Conservation (phyloP, 1,284 basidiomycete genomes). For the Cutaneotrichosporon sp. region DNA sequence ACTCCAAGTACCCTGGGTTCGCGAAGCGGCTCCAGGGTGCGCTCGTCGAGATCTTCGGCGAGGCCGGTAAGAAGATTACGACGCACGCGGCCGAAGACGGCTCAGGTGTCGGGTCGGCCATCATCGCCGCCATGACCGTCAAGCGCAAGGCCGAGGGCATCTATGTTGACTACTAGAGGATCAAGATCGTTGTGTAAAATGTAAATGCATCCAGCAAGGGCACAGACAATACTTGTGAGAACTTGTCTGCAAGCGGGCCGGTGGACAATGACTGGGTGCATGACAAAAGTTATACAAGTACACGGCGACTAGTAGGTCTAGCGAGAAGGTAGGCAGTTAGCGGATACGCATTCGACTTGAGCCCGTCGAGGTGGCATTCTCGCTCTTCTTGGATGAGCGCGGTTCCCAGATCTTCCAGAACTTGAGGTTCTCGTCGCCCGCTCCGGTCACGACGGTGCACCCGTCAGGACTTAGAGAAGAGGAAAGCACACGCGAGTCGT, state of each 20-base stretch:
- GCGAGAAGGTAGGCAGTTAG: constrained; percentile 5
- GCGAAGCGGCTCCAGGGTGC: constrained; percentile 85
- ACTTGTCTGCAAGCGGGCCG: too few species aligned
- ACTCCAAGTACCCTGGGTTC: constrained; percentile 95
- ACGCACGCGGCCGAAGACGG: constrained; percentile 94
- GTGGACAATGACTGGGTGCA: not conserved
- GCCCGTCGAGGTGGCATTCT: constrained; percentile 29
- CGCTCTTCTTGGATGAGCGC: constrained; percentile 36
- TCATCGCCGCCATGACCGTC: constrained; percentile 82
- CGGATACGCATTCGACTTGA: constrained; percentile 24
- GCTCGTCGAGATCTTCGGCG: constrained; percentile 86
- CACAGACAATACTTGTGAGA: not conserved
- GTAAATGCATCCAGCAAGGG: not conserved
- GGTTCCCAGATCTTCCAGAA: constrained; percentile 55
- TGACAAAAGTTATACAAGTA: not conserved
- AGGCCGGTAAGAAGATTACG: constrained; percentile 82
- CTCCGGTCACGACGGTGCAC: constrained; percentile 83
- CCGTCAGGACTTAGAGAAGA: constrained; percentile 82
- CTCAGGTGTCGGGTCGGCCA: constrained; percentile 91
- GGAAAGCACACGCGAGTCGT: constrained; percentile 83
- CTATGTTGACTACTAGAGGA: constrained; percentile 39
- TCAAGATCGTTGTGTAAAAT: not conserved
- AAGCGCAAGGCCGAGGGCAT: constrained; percentile 57
- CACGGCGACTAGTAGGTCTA: not conserved
- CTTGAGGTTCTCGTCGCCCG: constrained; percentile 90